A percentile compares a stretch with the other conserved stretches of the same genome.
These are phyloP conservation scores for Saccharomycopsis lassenensis DNA, from an alignment of 805 yeast species.

Conservation along the genomic window DNA sequence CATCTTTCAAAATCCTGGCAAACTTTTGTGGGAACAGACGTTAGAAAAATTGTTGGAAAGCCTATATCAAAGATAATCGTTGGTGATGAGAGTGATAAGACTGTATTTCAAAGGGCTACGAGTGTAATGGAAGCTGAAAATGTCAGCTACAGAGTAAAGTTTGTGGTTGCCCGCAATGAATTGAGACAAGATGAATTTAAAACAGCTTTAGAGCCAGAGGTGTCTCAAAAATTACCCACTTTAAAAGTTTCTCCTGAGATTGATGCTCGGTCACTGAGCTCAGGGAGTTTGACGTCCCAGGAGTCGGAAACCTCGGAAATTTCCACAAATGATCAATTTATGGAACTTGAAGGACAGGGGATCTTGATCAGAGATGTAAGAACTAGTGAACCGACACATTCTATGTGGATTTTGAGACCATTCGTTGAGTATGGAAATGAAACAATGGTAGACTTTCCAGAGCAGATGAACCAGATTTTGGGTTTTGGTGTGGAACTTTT, in stretches of 20 bases:
- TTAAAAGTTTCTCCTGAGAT: too few species aligned
- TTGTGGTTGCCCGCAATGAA: conserved; percentile 38
- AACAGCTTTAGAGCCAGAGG: conserved; percentile 13
- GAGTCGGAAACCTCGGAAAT: conserved; percentile 24
- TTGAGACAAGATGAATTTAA: conserved; percentile 23
- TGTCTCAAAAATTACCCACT: too few species aligned
- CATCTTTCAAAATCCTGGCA: conserved; percentile 76
- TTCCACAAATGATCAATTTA: conserved; percentile 47
- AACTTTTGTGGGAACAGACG: conserved; percentile 56
- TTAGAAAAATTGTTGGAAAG: conserved; percentile 39
- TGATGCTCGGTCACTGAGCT: too few species aligned
- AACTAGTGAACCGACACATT: conserved; percentile 54
- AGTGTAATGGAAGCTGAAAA: conserved; percentile 63
- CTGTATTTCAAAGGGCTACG: conserved; percentile 60
- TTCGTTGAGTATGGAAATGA: conserved; percentile 51
- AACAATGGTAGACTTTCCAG: conserved; percentile 48
- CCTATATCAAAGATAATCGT: conserved; percentile 55
- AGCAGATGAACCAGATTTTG: conserved; percentile 53
- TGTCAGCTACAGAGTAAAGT: conserved; percentile 66
- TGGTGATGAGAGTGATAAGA: conserved; percentile 53
- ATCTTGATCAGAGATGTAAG: conserved; percentile 58
- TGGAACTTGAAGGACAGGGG: conserved; percentile 90
- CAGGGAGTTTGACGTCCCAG: too few species aligned
- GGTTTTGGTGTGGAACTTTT: conserved; percentile 88
- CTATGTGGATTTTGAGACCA: conserved; percentile 90